Conservation (phyloP, 768 basidiomycete genomes). For the Lepiota brunneoincarnata region DNA sequence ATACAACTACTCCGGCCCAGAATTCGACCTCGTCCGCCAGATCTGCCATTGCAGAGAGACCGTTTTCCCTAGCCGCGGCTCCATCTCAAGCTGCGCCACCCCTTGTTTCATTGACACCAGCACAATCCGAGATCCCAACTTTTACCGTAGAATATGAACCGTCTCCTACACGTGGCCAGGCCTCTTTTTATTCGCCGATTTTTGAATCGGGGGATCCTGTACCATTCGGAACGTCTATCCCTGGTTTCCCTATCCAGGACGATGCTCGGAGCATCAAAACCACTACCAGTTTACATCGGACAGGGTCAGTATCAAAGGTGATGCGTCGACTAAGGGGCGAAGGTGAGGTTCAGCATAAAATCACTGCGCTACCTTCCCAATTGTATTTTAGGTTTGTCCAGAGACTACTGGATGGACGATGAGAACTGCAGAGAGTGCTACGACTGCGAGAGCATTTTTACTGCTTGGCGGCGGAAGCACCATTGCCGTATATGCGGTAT, state of each 20-base stretch:
- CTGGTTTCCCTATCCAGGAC: conserved; percentile 90
- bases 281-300: conserved; percentile 63
- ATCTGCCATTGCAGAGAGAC: conserved; percentile 50
- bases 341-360: conserved; percentile 40
- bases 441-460: conserved; percentile 93
- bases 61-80: conserved; percentile 51
- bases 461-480: conserved; percentile 92
- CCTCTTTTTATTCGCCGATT: conserved; percentile 46
- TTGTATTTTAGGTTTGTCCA: conserved; percentile 62
- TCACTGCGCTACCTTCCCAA: conserved; percentile 1
- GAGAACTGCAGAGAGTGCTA: conserved; percentile 95
- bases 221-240: conserved; percentile 73
- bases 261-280: conserved; percentile 88
- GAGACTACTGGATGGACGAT: conserved; percentile 99
- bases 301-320: conserved; percentile 86
- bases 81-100: conserved; percentile 71
- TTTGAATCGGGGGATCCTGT: conserved; percentile 55
- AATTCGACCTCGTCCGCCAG: conserved; percentile 49
- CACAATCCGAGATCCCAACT: conserved; percentile 74
- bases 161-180: conserved; percentile 51
- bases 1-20: conserved; percentile 39
- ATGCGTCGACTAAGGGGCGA: conserved; percentile 89
- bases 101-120: conserved; percentile 81
- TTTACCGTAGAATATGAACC: conserved; percentile 65
- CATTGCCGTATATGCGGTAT: conserved; percentile 96